Percentiles rank a stretch among this genome's conserved stretches.
phyloP scores from a whole-genome alignment of 2,329 filamentous ascomycete species.

The Rutstroemia sp. region DNA sequence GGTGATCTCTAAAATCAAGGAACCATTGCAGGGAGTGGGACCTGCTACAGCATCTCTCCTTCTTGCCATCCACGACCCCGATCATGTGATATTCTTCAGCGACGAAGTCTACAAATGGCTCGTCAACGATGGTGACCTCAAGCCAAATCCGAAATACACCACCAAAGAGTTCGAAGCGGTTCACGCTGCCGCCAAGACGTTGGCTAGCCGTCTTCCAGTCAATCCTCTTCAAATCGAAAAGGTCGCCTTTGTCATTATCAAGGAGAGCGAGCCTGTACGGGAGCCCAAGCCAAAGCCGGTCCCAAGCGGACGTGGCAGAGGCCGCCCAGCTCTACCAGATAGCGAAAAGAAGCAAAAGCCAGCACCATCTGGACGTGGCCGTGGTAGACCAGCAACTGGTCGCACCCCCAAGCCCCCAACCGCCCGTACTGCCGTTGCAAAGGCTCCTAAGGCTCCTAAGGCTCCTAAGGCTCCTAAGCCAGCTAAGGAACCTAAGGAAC shows the following conservation, averaged over 20 bases:
- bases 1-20: conserved; percentile 47
- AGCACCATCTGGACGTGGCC: conserved; percentile 16
- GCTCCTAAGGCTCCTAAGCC: background rate
- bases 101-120: conserved; percentile 75
- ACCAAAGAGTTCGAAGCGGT: conserved; percentile 60
- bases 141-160: conserved; percentile 58
- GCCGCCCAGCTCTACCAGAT: conserved; percentile 18
- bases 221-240: conserved; percentile 59
- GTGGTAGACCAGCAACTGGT: conserved; percentile 14
- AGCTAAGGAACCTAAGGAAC: background rate
- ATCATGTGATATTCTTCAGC: conserved; percentile 63
- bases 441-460: background rate
- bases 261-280: conserved; percentile 22
- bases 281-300: conserved; percentile 15
- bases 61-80: conserved; percentile 55
- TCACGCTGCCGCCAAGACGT: conserved; percentile 33
- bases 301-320: conserved; percentile 17
- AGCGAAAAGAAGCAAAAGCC: conserved; percentile 19
- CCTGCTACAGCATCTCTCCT: conserved; percentile 73
- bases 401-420: conserved; percentile 4
- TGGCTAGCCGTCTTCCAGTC: conserved; percentile 44
- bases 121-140: conserved; percentile 42
- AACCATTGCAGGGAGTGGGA: conserved; percentile 62
- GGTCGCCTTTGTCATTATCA: conserved; percentile 63
- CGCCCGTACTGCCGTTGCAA: background rate